Evolutionary conservation across 176 grass and related monocot genomes (phyloP).

Genomic region (Coix lacrymajobi): DNA sequence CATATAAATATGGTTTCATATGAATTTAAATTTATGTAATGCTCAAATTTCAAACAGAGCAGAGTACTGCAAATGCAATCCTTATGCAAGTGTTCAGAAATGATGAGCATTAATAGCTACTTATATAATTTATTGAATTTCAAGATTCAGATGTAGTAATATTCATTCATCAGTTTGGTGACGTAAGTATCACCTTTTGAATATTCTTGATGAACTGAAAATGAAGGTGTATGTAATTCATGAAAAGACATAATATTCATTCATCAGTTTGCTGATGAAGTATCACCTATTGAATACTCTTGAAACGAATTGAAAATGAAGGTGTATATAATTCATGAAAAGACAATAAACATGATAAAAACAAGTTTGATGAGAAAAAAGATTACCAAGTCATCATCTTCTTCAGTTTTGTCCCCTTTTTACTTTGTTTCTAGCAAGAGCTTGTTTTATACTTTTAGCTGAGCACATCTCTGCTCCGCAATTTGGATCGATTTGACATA

Average conservation of each 20-base stretch:
- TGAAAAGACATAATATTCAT: neutral
- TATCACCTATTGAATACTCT: neutral
- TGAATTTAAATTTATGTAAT: neutral
- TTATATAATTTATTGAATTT: neutral
- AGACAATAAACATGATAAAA: neutral
- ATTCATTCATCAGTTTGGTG: neutral
- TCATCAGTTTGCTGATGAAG: neutral
- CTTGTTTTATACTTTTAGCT: constrained; percentile 82
- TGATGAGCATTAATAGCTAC: neutral
- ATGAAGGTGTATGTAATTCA: neutral
- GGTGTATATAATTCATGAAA: neutral
- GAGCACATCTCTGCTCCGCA: constrained; percentile 61
- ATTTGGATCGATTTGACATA: constrained; percentile 59
- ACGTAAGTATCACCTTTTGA: neutral
- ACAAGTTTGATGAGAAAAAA: neutral
- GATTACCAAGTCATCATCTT: constrained; percentile 72
- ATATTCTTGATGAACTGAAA: neutral
- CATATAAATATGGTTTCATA: neutral
- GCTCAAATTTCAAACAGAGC: neutral
- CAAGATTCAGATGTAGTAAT: neutral
- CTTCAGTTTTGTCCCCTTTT: constrained; percentile 58
- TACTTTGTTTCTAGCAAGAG: constrained; percentile 57
- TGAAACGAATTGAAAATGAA: neutral
- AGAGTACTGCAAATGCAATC: neutral
- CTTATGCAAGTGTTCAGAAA: neutral